Evolutionary conservation across 768 basidiomycete genomes (phyloP).

Genomic region (Termitomyces sp.): DNA sequence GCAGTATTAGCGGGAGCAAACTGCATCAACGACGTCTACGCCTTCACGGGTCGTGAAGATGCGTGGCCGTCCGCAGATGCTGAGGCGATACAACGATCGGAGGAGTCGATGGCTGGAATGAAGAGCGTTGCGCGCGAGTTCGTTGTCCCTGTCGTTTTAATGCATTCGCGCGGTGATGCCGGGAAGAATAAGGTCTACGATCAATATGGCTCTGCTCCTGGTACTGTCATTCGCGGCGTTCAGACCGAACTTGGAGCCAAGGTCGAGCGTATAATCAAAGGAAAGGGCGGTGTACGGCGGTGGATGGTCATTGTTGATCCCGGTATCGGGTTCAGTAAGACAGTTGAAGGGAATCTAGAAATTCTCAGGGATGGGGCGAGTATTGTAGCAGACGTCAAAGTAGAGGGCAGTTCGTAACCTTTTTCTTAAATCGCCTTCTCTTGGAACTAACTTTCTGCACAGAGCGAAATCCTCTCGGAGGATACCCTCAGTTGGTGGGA

Average conservation of each 20-base stretch:
- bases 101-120: slow-evolving; percentile 54
- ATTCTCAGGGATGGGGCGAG: slow-evolving; percentile 50
- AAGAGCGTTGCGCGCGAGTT: slow-evolving; percentile 57
- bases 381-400: slow-evolving; percentile 38
- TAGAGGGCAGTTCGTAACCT: slow-evolving; percentile 25
- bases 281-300: slow-evolving; percentile 67
- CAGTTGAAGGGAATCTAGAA: slow-evolving; percentile 65
- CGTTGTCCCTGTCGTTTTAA: slow-evolving; percentile 80
- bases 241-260: slow-evolving; percentile 67
- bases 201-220: slow-evolving; percentile 34
- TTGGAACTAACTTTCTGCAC: slow-evolving; percentile 3
- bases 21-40: slow-evolving; percentile 91
- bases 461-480: slow-evolving; percentile 45
- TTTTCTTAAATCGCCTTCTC: background rate
- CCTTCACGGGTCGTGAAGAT: slow-evolving; percentile 65
- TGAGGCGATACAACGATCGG: slow-evolving; percentile 25
- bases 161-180: slow-evolving; percentile 92
- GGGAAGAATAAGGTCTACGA: slow-evolving; percentile 66
- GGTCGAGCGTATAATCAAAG: slow-evolving; percentile 60
- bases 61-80: slow-evolving; percentile 27
- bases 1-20: slow-evolving; percentile 82
- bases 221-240: slow-evolving; percentile 62
- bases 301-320: slow-evolving; percentile 93
- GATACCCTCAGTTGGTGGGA: slow-evolving; percentile 71
- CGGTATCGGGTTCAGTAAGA: slow-evolving; percentile 94